Evolutionary conservation across 176 grass and related monocot species (phyloP).

Genomic region (Paspalum notatum): DNA sequence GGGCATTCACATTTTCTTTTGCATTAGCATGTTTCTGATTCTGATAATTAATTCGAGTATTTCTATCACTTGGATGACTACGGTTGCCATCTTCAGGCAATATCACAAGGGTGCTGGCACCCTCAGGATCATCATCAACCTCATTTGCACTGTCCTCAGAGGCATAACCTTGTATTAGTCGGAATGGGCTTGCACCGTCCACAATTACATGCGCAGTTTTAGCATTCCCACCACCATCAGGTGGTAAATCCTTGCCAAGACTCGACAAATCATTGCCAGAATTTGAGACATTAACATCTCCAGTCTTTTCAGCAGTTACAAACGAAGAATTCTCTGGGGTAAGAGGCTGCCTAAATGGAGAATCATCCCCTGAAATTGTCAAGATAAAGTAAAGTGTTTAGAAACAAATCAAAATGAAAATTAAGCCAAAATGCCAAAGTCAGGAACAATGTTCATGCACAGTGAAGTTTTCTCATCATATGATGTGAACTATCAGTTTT

Average conservation of each 20-base stretch:
- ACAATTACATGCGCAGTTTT: constrained; percentile 46
- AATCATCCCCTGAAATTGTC: constrained; percentile 63
- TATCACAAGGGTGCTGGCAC: constrained; percentile 17
- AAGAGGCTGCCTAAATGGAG: constrained; percentile 53
- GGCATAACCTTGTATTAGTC: constrained; percentile 76
- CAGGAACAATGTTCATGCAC: constrained; percentile 14
- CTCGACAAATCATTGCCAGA: constrained; percentile 43
- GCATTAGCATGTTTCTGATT: constrained; percentile 45
- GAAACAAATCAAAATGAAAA: constrained; percentile 30
- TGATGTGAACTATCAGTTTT: constrained; percentile 27
- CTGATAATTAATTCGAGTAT: constrained; percentile 38
- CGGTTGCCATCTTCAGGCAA: constrained; percentile 43
- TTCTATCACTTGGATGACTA: constrained; percentile 35
- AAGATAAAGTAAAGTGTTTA: constrained; percentile 45
- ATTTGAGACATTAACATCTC: constrained; percentile 44
- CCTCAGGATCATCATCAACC: constrained; percentile 25
- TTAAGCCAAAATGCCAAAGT: constrained; percentile 47
- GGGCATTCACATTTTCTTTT: constrained; percentile 32
- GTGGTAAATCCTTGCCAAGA: constrained; percentile 36
- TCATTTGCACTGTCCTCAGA: constrained; percentile 69
- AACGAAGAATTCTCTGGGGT: constrained; percentile 55
- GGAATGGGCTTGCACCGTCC: constrained; percentile 64
- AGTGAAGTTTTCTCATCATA: constrained; percentile 21
- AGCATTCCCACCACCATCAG: constrained; percentile 38
- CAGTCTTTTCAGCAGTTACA: constrained; percentile 45